Evolutionary conservation across 2,329 filamentous ascomycete genomes (phyloP), one percentile per base, ranked within the genome.

Genomic region (Endocalyx cinctus): DNA sequence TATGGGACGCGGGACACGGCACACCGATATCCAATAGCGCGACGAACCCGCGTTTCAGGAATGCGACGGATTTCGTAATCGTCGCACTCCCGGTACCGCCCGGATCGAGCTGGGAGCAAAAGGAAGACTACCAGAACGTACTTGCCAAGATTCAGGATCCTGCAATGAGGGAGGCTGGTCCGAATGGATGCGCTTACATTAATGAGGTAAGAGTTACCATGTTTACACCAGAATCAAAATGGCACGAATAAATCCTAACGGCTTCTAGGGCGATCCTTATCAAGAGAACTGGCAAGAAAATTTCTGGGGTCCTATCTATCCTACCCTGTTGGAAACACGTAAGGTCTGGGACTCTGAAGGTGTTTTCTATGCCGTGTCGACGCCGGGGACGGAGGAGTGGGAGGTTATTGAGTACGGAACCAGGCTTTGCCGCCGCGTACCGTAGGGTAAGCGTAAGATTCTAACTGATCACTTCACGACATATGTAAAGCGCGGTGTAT

Each of bases 181-280:
- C 53, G 27, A 53, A 55, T 17, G 60, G 61, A 2, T 59, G 62
- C 15, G 58, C 62, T 6, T 71, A 72, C 42, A 45, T 69, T 37
- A 71, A 68, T 40, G 69, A 70, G 55, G 55, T 56, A 38, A 34
- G 42, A 27, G 6, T 31, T 6, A 3, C 10, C 6, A 28, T 14
- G 20, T 23, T 5, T n/a, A n/a, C n/a, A n/a, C n/a, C n/a, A n/a
- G n/a, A n/a, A n/a, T n/a, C n/a, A n/a, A n/a, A n/a, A n/a, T n/a
- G n/a, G n/a, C n/a, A n/a, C n/a, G n/a, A n/a, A n/a, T n/a, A n/a
- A n/a, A n/a, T n/a, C 23, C 38, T 47, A n/a, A 43, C 25, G 3
- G 6, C 6, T 16, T n/a, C 4, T 29, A 52, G 54, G 60, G 53
- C 5, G 55, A 64, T 27, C 47, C 54, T 3, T 54, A 52, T 17